Base-by-base conservation (phyloP, 2,329 filamentous ascomycete species). In the Cercospora sojina region DNA sequence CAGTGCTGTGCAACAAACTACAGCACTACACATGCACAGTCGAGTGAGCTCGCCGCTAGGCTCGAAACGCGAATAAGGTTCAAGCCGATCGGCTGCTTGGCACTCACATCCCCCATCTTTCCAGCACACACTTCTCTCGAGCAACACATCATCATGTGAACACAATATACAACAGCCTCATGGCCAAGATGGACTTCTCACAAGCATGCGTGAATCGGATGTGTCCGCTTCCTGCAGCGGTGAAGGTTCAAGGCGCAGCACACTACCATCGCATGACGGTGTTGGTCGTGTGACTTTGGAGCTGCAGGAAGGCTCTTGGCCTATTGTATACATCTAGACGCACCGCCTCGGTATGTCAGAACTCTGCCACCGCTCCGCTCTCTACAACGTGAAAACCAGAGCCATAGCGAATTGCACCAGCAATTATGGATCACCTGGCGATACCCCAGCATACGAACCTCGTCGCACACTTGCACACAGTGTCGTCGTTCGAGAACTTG, bases 381-480 rank as follows among this genome's bases (percentile, higher is more conserved):
- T n/a, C 13, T 38, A 10, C 58, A 57, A 4, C 27, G 6, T n/a
- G n/a, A 2, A 18, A 27, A 3, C 7, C 29, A 56, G 6, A 16
- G 57, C 1, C 25, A 49, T 49, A 61, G 20, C 29, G 27, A 32
- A 20, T 8, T 23, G 8, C 13, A 38, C 29, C 59, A n/a, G 16
- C 59, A 62, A 16, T 18, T 27, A 62, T 62, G 59, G 59, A 62
- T 38, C 59, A 62, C 20, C 41, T 62, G 10, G 41, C 59, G 16
- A 62, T 62, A 53, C 59, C 59, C 13, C 59, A 62, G 43, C 59
- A 62, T 62, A 62, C 59, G 25, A 62, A 16, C n/a, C 25, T 62
- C n/a, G 43, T 53, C n/a, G 59, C 59, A 53, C 59, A 62, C 32
- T 43, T 62, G 20, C 59, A 62, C 43, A 27, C 25, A 7, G 20